These are phyloP conservation scores for Cyanidioschyzon merolae DNA, from an alignment of 23 red algal genomes.

Conservation along the genomic window DNA sequence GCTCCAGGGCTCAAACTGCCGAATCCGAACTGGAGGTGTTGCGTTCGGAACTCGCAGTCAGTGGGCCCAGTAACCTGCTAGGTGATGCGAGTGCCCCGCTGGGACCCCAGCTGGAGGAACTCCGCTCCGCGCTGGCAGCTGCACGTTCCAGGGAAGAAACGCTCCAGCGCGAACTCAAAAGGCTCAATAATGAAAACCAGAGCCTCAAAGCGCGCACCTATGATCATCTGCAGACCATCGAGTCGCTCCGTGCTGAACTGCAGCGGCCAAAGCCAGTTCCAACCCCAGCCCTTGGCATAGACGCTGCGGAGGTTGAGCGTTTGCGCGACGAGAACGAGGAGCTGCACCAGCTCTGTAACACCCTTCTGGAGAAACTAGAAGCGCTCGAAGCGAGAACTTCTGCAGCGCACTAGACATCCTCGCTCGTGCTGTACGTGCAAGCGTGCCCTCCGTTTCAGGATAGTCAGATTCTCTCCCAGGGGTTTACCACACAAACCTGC, in stretches of 20 bases:
- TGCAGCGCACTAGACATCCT: too few species aligned
- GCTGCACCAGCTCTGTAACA: background rate
- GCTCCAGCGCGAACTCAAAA: background rate
- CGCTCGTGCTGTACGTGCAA: too few species aligned
- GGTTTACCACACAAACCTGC: too few species aligned
- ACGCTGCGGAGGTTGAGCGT: background rate
- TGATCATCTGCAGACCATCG: background rate
- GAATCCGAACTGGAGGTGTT: conserved; percentile 11
- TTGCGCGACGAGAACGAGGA: conserved; percentile 8
- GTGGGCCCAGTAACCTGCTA: background rate
- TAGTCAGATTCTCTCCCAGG: too few species aligned
- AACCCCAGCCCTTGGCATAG: background rate
- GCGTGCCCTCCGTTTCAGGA: too few species aligned
- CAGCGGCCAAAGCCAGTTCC: background rate
- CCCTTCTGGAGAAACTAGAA: background rate
- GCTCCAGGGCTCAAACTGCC: background rate
- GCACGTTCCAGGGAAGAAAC: background rate
- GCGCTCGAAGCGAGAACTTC: background rate
- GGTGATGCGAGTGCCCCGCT: background rate
- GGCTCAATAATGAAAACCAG: conserved; percentile 2
- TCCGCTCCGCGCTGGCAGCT: background rate
- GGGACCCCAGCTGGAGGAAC: background rate
- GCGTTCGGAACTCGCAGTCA: background rate
- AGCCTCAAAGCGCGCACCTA: conserved; percentile 9
- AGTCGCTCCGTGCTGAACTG: background rate